phyloP scores from a whole-genome alignment of 805 yeast species.

The Saccharomycopsis sp. region DNA sequence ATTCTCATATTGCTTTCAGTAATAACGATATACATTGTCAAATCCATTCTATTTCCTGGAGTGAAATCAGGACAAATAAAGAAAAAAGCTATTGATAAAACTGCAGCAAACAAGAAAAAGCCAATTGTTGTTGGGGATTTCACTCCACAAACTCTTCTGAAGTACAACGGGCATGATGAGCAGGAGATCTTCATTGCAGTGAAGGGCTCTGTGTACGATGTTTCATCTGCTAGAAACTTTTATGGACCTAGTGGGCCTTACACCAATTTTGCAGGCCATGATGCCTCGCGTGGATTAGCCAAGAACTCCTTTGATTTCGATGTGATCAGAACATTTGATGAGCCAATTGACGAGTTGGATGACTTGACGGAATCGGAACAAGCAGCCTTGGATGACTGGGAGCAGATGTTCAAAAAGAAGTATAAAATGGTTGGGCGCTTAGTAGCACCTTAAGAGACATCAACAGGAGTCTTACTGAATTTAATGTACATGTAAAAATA shows the following conservation, averaged over 20 bases:
- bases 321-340: constrained; percentile 55
- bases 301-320: constrained; percentile 72
- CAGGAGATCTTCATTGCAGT: constrained; percentile 78
- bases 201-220: constrained; percentile 81
- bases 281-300: constrained; percentile 90
- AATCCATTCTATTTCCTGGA: constrained; percentile 7
- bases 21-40: constrained; percentile 6
- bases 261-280: constrained; percentile 90
- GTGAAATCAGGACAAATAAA: background rate
- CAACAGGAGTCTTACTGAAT: no score
- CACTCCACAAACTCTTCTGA: constrained; percentile 65
- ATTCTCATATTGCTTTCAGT: constrained; percentile 1
- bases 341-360: constrained; percentile 65
- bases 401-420: constrained; percentile 67
- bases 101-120: constrained; percentile 20
- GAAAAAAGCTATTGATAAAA: background rate
- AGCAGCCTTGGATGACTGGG: constrained; percentile 78
- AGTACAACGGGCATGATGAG: constrained; percentile 74
- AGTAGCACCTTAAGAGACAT: no score
- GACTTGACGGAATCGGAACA: constrained; percentile 54
- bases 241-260: constrained; percentile 97
- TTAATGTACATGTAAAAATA: no score
- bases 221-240: constrained; percentile 66
- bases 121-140: constrained; percentile 41
- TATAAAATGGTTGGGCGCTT: constrained; percentile 80